Evolutionary conservation across 202 grass and related monocot species (phyloP), one percentile per base, ranked within the genome.

Genomic region (Bolboschoenoplectus hybrid): DNA sequence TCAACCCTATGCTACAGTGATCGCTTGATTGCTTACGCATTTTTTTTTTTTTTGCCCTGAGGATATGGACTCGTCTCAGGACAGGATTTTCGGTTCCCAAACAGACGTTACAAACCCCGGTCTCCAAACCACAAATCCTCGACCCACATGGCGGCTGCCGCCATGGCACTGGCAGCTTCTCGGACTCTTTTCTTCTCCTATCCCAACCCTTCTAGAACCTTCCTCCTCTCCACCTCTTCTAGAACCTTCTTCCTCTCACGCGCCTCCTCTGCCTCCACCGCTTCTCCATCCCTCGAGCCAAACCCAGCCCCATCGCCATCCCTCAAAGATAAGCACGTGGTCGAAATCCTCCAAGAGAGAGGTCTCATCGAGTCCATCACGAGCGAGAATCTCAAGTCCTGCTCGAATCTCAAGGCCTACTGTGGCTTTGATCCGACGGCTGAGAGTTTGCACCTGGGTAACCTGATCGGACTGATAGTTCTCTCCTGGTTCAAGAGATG

Each of bases 401-500:
- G 49, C 26, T 74, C 63, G 4, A 82, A 84, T 20, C 84, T 95
- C 47, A 98, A 91, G 87, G 96, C 87, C 2, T 98, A 95, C 85
- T 98, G 96, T 20, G 96, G 93, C 66, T 95, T 98, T 82, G 96
- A 98, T 63, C 93, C 96, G 4, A 95, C 93, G 9, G 96, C 93
- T 0, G 91, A 98, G 90, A 98, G 96, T 68, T 86, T 95, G 80
- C 96, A 98, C 66, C 90, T 98, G 10, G 96, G 93, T 9, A 98
- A 98, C 82, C 90, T 98, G 12, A 90, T 98, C 43, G 96, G 93
- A 57, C 87, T 98, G 49, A 87, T 98, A 17, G 90, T 89, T 60
- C 88, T 98, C 47, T 98, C 96, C 67, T 98, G 96, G 96, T 98
- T 95, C 90, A 93, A 91, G 82, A 92, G 93, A 9, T 95, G 93